phyloP scores from a whole-genome alignment of 1,284 basidiomycete genomes.

The Wolfiporia cocos region DNA sequence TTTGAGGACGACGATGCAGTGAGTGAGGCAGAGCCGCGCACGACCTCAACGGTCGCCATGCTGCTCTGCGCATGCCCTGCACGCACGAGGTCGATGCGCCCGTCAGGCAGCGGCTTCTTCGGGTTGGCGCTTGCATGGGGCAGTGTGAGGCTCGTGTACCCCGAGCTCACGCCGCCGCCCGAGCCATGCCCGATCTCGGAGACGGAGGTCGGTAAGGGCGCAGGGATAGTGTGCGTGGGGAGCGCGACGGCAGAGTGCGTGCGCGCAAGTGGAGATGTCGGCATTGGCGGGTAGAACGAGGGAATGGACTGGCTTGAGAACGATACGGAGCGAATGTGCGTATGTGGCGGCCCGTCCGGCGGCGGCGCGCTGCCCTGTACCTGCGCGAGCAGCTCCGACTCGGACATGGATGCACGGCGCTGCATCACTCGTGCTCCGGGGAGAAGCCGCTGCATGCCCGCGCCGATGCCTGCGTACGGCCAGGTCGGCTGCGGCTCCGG shows the following conservation, averaged over 20 bases:
- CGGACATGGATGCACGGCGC: slow-evolving; percentile 6
- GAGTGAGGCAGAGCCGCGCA: slow-evolving; percentile 41
- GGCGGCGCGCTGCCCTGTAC: slow-evolving; percentile 8
- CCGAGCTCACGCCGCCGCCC: slow-evolving; percentile 23
- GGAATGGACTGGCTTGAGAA: slow-evolving; percentile 1
- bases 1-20: slow-evolving; percentile 6
- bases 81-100: slow-evolving; percentile 63
- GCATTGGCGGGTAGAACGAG: not conserved
- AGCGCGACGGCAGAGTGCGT: slow-evolving; percentile 11
- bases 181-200: no score
- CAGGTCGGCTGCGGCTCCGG: slow-evolving; percentile 8
- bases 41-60: slow-evolving; percentile 81
- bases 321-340: slow-evolving; percentile 11
- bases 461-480: not conserved
- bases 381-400: slow-evolving; percentile 8
- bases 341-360: slow-evolving; percentile 14
- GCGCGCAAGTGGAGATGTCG: slow-evolving; percentile 2
- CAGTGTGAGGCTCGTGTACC: slow-evolving; percentile 66
- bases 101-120: slow-evolving; percentile 28
- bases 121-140: slow-evolving; percentile 49
- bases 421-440: not conserved
- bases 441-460: not conserved
- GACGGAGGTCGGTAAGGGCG: slow-evolving; percentile 20
- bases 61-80: slow-evolving; percentile 76
- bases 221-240: slow-evolving; percentile 27